Evolutionary conservation across 1,139 yeast species (phyloP), one percentile per base, ranked within the genome.

Genomic region (Yamadazyma taylorii): DNA sequence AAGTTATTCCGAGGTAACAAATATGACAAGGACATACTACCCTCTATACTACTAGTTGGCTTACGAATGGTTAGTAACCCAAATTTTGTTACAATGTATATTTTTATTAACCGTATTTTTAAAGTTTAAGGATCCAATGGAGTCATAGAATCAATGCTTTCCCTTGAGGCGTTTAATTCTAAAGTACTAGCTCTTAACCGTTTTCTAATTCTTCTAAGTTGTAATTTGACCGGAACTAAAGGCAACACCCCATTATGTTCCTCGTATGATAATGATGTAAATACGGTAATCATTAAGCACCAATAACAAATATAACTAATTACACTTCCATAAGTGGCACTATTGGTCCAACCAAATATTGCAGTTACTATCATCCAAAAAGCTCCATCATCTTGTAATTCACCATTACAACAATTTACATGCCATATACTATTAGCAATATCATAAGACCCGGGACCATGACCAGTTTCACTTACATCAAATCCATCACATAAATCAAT

Each of bases 191-290:
- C 34, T 11, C 36, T 36, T 55, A 30, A 53, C 50, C 47, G 70
- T 53, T 82, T 83, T 30, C 61, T 60, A 24, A 84, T 78, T 36
- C 78, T 61, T 40, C 67, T 73, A 40, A 71, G 57, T 55, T 84
- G 94, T 76, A 79, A 78, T 40, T 55, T 66, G 22, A 80, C 48
- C 4, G 92, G 92, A 3, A 83, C 30, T 4, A 69, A 58, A 3
- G 88, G 87, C 17, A 81, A 58, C 35, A 68, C 67, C 0, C 90
- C 90, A 33, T 70, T 58, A 49, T 73, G 72, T 61, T 88, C 96
- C 54, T 81, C 82, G 46, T 65, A 73, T 37, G 78, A 58, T 51
- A 67, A 55, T 41, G 61, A 48, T 6, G 37, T 33, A 33, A 63
- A 61, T 31, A 51, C 51, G 7, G 34, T 35, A 8, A 58, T 56